These are phyloP conservation scores for Fagopyrum esculentum DNA, from an alignment of 148 eudicot species.

Conservation along the genomic window DNA sequence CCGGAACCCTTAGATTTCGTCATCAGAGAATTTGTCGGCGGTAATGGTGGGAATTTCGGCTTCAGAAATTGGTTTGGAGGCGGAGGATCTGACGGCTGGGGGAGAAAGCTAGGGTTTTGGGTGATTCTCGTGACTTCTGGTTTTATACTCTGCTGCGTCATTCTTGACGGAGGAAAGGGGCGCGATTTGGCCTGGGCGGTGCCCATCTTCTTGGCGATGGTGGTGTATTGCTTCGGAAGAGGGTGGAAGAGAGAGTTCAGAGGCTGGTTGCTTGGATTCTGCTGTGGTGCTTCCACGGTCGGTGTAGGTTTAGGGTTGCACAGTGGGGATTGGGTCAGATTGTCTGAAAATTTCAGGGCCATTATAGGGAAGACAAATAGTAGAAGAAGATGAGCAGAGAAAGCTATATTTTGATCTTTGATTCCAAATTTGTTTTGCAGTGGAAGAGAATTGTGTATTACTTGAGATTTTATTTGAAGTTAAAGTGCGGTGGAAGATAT, in stretches of 20 bases:
- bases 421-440: too few species aligned
- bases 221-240: conserved; percentile 22
- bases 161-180: conserved; percentile 30
- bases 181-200: conserved; percentile 21
- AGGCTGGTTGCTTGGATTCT: conserved; percentile 62
- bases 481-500: too few species aligned
- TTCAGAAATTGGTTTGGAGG: conserved; percentile 31
- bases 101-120: conserved; percentile 42
- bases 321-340: conserved; percentile 28
- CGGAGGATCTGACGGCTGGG: conserved; percentile 45
- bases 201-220: conserved; percentile 28
- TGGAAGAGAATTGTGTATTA: too few species aligned
- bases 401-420: too few species aligned
- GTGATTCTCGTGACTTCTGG: conserved; percentile 28
- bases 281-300: conserved; percentile 50
- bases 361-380: conserved; percentile 25
- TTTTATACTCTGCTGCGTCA: conserved; percentile 31
- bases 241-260: conserved; percentile 38
- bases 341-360: conserved; percentile 20
- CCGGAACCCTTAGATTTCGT: conserved; percentile 60
- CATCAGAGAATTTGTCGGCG: conserved; percentile 40
- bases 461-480: too few species aligned
- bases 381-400: conserved; percentile 5
- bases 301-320: conserved; percentile 42
- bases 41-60: conserved; percentile 49